Conservation (phyloP, 129 eudicot genomes). For the Ambrosia trifida region DNA sequence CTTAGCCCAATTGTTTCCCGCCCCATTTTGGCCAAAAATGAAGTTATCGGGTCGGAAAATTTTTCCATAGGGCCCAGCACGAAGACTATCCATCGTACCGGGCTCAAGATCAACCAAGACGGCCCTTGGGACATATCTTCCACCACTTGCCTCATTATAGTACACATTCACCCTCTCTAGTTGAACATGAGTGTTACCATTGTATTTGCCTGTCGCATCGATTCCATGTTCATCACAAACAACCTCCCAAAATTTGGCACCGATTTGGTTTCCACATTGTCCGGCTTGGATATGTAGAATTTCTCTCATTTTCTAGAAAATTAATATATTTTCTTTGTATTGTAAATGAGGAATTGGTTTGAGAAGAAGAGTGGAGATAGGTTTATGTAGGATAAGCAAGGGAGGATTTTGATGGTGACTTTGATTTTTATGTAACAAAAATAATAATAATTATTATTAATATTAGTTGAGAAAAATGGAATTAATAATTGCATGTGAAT, state of each 20-base stretch:
- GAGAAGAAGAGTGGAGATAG: conserved; percentile 27
- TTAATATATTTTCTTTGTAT: background rate
- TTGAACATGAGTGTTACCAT: conserved; percentile 53
- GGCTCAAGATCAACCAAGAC: conserved; percentile 84
- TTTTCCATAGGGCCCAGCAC: conserved; percentile 72
- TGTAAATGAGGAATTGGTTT: conserved; percentile 15
- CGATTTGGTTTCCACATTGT: conserved; percentile 89
- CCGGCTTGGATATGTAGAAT: conserved; percentile 86
- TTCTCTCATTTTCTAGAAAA: conserved; percentile 63
- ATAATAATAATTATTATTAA: conserved; percentile 20
- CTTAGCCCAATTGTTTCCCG: conserved; percentile 84
- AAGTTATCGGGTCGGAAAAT: conserved; percentile 85
- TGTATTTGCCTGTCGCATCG: conserved; percentile 53
- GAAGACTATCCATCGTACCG: conserved; percentile 75
- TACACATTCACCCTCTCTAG: conserved; percentile 82
- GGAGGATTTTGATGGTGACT: conserved; percentile 41
- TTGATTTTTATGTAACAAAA: conserved; percentile 32
- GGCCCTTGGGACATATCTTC: conserved; percentile 78
- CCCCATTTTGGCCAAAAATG: conserved; percentile 79
- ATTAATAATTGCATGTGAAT: conserved; percentile 63
- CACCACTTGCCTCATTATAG: conserved; percentile 78
- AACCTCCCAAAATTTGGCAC: conserved; percentile 87
- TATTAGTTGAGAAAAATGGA: conserved; percentile 21
- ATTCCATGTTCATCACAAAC: conserved; percentile 83
- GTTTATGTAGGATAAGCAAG: conserved; percentile 45